phyloP scores from a whole-genome alignment of 148 eudicot species.

The Camellia granthamiana region DNA sequence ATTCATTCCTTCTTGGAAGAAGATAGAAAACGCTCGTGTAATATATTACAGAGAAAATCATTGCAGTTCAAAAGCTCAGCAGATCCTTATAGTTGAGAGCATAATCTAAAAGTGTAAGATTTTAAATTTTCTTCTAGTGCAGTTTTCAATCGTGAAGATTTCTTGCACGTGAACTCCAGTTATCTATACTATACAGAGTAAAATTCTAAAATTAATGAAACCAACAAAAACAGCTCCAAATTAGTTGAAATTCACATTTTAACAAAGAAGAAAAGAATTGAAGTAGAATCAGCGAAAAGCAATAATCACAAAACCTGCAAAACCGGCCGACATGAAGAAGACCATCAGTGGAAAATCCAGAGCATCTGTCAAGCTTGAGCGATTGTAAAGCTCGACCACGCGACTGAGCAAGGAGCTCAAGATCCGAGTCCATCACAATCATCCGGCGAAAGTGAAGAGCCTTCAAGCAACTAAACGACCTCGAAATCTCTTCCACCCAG shows the following conservation, averaged over 20 bases:
- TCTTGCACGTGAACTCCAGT: not conserved
- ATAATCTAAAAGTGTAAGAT: not conserved
- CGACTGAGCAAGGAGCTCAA: constrained; percentile 42
- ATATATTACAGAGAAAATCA: no score
- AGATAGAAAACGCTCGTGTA: no score
- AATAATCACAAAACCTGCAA: constrained; percentile 50
- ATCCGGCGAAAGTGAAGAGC: constrained; percentile 76
- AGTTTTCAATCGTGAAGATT: no score
- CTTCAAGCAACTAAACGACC: constrained; percentile 38
- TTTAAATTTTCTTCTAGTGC: no score
- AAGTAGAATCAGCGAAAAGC: not conserved
- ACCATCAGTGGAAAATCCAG: constrained; percentile 87
- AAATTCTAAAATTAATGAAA: not conserved
- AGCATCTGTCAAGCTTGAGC: constrained; percentile 78
- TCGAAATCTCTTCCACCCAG: constrained; percentile 54
- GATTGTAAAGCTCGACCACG: constrained; percentile 40
- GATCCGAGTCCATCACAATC: constrained; percentile 83
- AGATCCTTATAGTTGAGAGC: not conserved
- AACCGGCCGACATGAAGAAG: constrained; percentile 51
- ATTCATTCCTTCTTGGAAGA: no score
- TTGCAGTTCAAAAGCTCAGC: no score
- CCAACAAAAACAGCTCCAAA: not conserved
- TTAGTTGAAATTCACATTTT: not conserved
- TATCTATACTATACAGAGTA: no score
- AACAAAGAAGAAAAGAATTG: not conserved